These are phyloP conservation scores for Candida andamanensis DNA, from an alignment of 805 yeast species.

Conservation along the genomic window DNA sequence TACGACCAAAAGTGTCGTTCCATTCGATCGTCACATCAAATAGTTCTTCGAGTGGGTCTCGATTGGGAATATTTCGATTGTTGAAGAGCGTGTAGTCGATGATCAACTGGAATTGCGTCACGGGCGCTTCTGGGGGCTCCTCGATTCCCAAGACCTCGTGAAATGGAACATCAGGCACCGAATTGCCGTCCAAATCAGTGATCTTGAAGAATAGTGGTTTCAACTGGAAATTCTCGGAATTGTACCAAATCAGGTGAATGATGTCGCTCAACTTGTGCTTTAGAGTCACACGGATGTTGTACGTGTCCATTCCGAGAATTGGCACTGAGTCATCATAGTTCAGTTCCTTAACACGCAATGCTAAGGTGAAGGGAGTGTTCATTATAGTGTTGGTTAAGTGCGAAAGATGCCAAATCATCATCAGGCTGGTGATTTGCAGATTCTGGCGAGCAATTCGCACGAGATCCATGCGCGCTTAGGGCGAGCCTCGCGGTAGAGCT, in stretches of 20 bases:
- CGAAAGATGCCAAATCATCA: too few species aligned
- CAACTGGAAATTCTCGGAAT: slow-evolving; percentile 17
- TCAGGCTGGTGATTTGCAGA: too few species aligned
- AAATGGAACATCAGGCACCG: slow-evolving; percentile 10
- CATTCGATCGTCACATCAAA: slow-evolving; percentile 19
- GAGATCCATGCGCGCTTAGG: too few species aligned
- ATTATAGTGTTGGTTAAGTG: too few species aligned
- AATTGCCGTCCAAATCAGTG: slow-evolving; percentile 1
- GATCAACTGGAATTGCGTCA: slow-evolving; percentile 10
- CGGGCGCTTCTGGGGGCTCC: slow-evolving; percentile 6
- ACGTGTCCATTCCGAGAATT: slow-evolving; percentile 2
- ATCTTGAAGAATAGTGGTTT: slow-evolving; percentile 20
- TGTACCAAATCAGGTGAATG: slow-evolving; percentile 24
- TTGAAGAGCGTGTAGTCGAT: slow-evolving; percentile 22
- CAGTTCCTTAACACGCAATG: slow-evolving; percentile 7
- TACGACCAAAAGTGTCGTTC: slow-evolving; percentile 8
- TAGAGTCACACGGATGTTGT: slow-evolving; percentile 18
- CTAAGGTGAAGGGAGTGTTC: slow-evolving; percentile 16
- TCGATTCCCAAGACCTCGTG: slow-evolving; percentile 8
- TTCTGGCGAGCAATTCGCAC: too few species aligned
- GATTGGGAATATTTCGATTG: slow-evolving; percentile 15
- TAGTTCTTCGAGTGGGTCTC: slow-evolving; percentile 21
- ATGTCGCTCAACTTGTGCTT: slow-evolving; percentile 20
- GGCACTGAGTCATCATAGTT: slow-evolving; percentile 3
- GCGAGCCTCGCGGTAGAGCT: too few species aligned